These are phyloP conservation scores for Diplocarpon rosae DNA, from an alignment of 2,329 filamentous ascomycete genomes.

Conservation along the genomic window DNA sequence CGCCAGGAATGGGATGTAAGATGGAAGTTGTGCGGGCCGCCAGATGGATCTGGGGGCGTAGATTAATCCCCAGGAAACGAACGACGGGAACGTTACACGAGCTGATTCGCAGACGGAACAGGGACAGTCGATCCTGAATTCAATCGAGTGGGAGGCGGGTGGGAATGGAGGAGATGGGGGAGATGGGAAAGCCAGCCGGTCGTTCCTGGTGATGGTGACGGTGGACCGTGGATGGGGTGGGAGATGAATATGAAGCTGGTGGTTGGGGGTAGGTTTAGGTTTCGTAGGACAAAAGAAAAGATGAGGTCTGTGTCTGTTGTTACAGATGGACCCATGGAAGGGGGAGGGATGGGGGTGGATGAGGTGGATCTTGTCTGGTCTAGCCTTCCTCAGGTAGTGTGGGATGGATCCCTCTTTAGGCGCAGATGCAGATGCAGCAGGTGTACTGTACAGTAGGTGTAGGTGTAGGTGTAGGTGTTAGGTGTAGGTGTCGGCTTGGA, in stretches of 20 bases:
- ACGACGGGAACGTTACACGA: constrained; percentile 7
- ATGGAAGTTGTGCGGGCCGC: constrained; percentile 11
- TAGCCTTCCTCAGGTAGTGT: too few species aligned
- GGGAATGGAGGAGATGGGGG: neutral
- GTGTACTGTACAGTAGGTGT: neutral
- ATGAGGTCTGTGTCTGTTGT: too few species aligned
- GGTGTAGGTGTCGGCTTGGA: neutral
- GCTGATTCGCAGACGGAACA: too few species aligned
- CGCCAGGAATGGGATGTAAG: constrained; percentile 16
- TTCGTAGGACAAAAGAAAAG: too few species aligned
- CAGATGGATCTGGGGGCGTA: constrained; percentile 11
- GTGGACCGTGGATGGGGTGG: neutral
- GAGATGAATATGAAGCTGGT: too few species aligned
- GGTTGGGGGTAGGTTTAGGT: too few species aligned
- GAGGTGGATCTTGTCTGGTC: too few species aligned
- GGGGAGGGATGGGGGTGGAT: too few species aligned
- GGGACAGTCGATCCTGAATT: constrained; percentile 2
- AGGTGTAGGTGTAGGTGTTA: too few species aligned
- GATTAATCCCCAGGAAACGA: constrained; percentile 11
- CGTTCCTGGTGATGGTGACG: neutral
- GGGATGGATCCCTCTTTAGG: too few species aligned
- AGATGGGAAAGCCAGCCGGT: neutral
- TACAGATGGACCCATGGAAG: too few species aligned
- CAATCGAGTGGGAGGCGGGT: neutral
- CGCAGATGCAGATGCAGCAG: neutral